Conservation (phyloP, 495 filamentous ascomycete species). For the Trichoderma virens region DNA sequence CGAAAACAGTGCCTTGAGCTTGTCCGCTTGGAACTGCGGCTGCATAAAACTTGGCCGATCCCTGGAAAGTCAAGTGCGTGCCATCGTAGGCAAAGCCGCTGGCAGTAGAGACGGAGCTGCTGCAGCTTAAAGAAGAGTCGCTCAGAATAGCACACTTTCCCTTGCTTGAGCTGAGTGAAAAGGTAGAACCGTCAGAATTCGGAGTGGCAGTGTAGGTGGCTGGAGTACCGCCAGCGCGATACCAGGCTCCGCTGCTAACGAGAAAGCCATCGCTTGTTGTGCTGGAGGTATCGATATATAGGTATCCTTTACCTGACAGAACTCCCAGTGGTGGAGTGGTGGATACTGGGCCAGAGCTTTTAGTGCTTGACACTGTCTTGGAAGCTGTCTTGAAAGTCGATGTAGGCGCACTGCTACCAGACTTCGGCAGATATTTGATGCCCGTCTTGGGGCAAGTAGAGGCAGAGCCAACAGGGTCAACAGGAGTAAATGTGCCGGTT, state of each 20-base stretch:
- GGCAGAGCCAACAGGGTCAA: constrained; percentile 3
- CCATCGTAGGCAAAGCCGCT: constrained; percentile 33
- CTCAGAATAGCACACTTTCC: constrained; percentile 45
- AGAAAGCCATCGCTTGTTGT: constrained; percentile 56
- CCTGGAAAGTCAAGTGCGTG: constrained; percentile 35
- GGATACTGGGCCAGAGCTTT: background rate
- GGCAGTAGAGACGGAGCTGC: constrained; percentile 30
- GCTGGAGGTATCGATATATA: constrained; percentile 44
- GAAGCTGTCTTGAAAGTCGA: constrained; percentile 5
- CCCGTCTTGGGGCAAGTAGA: constrained; percentile 20
- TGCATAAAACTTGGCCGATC: constrained; percentile 49
- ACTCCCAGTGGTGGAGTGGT: background rate
- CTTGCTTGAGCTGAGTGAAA: constrained; percentile 54
- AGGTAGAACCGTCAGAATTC: constrained; percentile 29
- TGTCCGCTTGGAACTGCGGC: constrained; percentile 48
- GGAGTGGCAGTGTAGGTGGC: constrained; percentile 54
- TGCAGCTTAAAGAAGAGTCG: constrained; percentile 41
- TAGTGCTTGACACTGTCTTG: background rate
- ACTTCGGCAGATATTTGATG: constrained; percentile 26
- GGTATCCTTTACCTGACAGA: constrained; percentile 46
- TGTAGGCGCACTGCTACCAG: constrained; percentile 13
- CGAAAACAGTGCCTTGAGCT: constrained; percentile 31
- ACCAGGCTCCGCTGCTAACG: constrained; percentile 65
- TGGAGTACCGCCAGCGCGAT: constrained; percentile 53
- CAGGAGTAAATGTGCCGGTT: constrained; percentile 57